phyloP scores from a whole-genome alignment of 2,329 filamentous ascomycete genomes.

The Fusarium liriodendri region DNA sequence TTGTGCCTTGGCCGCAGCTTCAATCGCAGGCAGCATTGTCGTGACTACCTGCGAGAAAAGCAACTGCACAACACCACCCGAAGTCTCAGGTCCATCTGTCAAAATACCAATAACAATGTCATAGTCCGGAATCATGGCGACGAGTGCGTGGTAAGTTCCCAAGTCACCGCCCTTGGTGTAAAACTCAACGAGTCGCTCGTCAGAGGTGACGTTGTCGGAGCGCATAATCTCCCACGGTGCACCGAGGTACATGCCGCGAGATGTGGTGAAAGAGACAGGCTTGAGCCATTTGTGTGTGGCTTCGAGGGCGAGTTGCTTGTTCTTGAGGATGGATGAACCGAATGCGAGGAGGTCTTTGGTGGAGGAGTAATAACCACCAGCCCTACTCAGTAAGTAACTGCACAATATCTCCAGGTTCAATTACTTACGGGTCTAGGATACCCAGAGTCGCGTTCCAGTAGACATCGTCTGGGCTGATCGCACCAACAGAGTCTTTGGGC shows the following conservation, averaged over 20 bases:
- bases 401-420: accelerated
- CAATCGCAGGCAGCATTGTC: neutral
- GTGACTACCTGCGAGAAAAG: slow-evolving; percentile 12
- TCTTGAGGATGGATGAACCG: slow-evolving; percentile 4
- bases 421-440: slow-evolving; percentile 7
- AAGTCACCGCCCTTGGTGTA: slow-evolving; percentile 10
- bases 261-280: neutral
- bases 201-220: slow-evolving; percentile 9
- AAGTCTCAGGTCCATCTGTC: neutral
- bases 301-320: neutral
- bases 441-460: slow-evolving; percentile 12
- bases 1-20: slow-evolving; percentile 8
- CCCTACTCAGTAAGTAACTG: neutral
- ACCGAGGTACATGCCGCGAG: neutral
- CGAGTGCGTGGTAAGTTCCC: slow-evolving; percentile 6
- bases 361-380: slow-evolving; percentile 11
- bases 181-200: slow-evolving; percentile 5
- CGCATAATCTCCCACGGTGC: slow-evolving; percentile 17
- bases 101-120: slow-evolving; percentile 6
- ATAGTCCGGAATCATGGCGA: slow-evolving; percentile 15
- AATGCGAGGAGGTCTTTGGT: slow-evolving; percentile 19
- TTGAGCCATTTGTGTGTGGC: slow-evolving; percentile 7
- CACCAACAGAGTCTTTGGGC: slow-evolving; percentile 11
- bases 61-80: neutral
- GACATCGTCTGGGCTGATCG: neutral